Evolutionary conservation across 495 filamentous ascomycete species (phyloP), one percentile per base, ranked within the genome.

Genomic region (Neurospora cerealis): DNA sequence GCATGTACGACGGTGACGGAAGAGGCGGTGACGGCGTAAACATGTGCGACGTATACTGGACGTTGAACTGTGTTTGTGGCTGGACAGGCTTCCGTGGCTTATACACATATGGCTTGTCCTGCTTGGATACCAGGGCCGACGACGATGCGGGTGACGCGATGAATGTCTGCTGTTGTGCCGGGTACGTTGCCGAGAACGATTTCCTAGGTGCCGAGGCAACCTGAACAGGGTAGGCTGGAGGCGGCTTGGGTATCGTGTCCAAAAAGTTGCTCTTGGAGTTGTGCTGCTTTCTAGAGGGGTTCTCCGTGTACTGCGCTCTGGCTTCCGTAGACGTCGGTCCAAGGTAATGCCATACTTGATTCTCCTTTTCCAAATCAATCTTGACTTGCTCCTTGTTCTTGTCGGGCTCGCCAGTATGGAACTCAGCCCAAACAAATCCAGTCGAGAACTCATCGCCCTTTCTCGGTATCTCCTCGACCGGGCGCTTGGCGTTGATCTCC

Each of bases 281-380:
- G 75, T 91, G 84, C 60, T 71, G 75, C 1, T 79, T 82, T 24
- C 87, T 89, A 46, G 83, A 83, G 74, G 87, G 89, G 84, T 96
- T 91, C 75, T 96, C 92, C 38, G 96, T 97, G 85, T 94, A 99
- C 79, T 97, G 93, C 62, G 93, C 91, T 82, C 91, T 94, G 78
- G 94, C 92, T 79, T 99, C 96, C 24, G 96, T 98, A 66, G 95
- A 98, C 69, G 86, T 88, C 78, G 89, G 88, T 21, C 93, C 93
- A 75, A 99, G 86, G 81, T 98, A 99, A 82, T 93, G 89, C 95
- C 95, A 99, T 72, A 97, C 82, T 76, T 92, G 90, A 73, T 94
- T 89, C 11, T 88, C 85, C 79, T 90, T 89, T 74, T 82, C 78
- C 24, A 97, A 77, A 77, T 95, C 88, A 70, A 96, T 85, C 82